A percentile compares a stretch with the other conserved stretches of the same genome.
Evolutionary conservation across 2,329 filamentous ascomycete genomes (phyloP).

Genomic region (Rutstroemia sp.): DNA sequence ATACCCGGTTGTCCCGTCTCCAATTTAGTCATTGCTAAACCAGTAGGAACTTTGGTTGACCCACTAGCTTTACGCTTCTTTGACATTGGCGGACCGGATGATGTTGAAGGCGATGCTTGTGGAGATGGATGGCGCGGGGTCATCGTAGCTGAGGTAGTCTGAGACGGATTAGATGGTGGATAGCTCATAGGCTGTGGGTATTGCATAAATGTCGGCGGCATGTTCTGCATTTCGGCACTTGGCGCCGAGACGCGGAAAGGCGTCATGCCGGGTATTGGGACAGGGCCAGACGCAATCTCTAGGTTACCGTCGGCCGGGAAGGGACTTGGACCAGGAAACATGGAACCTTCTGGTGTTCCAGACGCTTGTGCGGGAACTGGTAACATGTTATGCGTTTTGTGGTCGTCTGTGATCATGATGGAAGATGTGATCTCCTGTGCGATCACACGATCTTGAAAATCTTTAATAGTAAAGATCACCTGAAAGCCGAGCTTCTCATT

Average conservation of each 20-base stretch:
- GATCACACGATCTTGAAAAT: constrained; percentile 66
- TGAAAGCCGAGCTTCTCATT: constrained; percentile 86
- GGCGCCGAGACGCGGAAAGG: constrained; percentile 53
- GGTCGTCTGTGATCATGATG: constrained; percentile 96
- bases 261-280: constrained; percentile 29
- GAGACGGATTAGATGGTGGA: constrained; percentile 32
- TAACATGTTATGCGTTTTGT: constrained; percentile 68
- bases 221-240: constrained; percentile 52
- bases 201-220: constrained; percentile 42
- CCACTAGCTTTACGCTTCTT: constrained; percentile 80
- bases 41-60: constrained; percentile 61
- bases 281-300: constrained; percentile 18
- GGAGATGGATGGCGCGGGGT: constrained; percentile 60
- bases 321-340: constrained; percentile 35
- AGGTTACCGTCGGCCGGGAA: constrained; percentile 30
- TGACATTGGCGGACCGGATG: constrained; percentile 57
- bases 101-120: constrained; percentile 58
- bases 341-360: constrained; percentile 28
- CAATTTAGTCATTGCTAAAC: constrained; percentile 74
- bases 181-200: constrained; percentile 22
- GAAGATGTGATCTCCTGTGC: constrained; percentile 80
- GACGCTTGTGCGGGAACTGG: constrained; percentile 26
- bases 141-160: constrained; percentile 37
- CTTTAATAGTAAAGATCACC: constrained; percentile 92
- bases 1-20: constrained; percentile 44